Conservation (phyloP, 495 filamentous ascomycete species). For the Podospora pseudopauciseta region DNA sequence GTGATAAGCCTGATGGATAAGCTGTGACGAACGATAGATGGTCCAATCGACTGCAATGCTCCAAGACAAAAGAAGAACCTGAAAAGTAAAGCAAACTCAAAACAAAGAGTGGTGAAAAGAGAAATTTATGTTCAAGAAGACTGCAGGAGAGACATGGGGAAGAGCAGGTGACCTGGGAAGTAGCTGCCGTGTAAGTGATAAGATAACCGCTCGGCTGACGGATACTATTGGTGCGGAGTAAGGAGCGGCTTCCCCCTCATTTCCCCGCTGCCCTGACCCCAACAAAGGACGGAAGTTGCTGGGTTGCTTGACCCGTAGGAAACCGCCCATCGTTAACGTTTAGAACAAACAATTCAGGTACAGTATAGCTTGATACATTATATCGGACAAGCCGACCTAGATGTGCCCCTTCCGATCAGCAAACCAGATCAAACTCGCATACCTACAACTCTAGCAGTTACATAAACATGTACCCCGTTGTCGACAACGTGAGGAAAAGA, state of each 20-base stretch:
- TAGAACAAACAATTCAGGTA: not conserved
- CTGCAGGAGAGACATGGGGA: not conserved
- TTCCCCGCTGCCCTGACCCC: not conserved
- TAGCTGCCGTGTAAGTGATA: conserved; percentile 24
- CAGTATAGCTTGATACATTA: not conserved
- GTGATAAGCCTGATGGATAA: too few species aligned
- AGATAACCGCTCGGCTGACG: conserved; percentile 15
- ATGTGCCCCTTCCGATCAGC: not conserved
- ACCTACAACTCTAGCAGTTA: not conserved
- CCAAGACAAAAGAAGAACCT: not conserved
- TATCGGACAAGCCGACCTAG: not conserved
- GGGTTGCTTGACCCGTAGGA: not conserved
- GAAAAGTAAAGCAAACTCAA: not conserved
- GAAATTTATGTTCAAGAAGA: not conserved
- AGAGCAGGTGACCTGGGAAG: conserved; percentile 3
- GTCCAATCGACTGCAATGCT: not conserved
- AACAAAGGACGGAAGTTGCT: conserved; percentile 1
- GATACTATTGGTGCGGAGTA: conserved; percentile 14
- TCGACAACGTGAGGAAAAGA: not conserved
- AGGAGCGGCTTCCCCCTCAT: not conserved
- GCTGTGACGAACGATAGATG: not conserved
- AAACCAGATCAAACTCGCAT: not conserved
- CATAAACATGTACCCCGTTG: not conserved
- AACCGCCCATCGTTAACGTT: not conserved
- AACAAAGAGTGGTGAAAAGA: not conserved